Evolutionary conservation across 768 basidiomycete species (phyloP), one percentile per base, ranked within the genome.

Genomic region (Serendipita sp.): DNA sequence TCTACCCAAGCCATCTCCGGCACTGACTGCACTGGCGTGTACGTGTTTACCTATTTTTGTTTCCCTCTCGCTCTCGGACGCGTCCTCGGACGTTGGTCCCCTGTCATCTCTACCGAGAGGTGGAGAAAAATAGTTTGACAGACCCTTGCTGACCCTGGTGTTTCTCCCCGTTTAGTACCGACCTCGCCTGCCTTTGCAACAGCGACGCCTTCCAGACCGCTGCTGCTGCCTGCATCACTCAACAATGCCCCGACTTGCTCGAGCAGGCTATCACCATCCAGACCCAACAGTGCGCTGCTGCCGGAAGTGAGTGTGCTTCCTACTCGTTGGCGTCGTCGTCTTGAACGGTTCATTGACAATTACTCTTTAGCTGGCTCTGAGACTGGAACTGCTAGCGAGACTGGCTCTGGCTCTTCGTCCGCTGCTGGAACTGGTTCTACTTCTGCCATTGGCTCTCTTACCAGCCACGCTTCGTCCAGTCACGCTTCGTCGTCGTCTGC

Each of bases 131-230:
- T 23, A 23, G 23, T 23, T 23, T 23, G 23, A 23, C 23, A 23
- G 23, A 23, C 23, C 23, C 23, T 23, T 23, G 23, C 23, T 23
- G 23, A 23, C 23, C 23, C 23, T 23, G 23, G 23, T 23, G 23
- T 23, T 23, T 23, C 23, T 23, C 23, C 23, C 23, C 23, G 23
- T 23, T 3, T 48, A 80, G 80, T 69, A 69, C 76, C 11, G 69
- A 80, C 68, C 0, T 76, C n/a, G 0, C 64, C 0, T 80, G 79
- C 62, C 66, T 77, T 23, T 80, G 79, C 71, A 68, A 72, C 2
- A 76, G 72, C 60, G 8, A 62, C 0, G 48, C 65, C 1, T 80
- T 77, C 76, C 77, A 79, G 64, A 0, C 1, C 2, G 69, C 70
- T 1, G 75, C 75, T 2, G 46, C 1, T 0, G 0, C 33, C 3